Base-by-base conservation (phyloP, 2,329 filamentous ascomycete species). In the Fusarium sp. region DNA sequence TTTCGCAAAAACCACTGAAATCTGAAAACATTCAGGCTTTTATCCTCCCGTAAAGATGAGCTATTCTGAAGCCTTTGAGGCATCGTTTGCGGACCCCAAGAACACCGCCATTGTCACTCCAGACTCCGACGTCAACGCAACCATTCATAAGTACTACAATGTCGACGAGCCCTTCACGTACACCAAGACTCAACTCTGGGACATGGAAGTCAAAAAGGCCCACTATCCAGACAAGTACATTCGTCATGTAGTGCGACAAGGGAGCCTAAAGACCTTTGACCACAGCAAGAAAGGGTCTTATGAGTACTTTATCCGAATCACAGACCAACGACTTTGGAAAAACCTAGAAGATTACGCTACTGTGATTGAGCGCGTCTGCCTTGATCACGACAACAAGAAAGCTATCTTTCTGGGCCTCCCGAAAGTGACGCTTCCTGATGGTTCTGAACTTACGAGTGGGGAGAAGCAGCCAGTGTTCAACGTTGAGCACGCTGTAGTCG, bases 121-220 rank as follows among this genome's bases (percentile, higher is more conserved):
- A 2, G 43, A 39, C 13, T 34, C 52, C 3, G 42, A 56, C 7
- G 43, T 56, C 1, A 56, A 56, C 6, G 42, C 33, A 36, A 48
- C 46, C 10, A 56, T 56, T 15, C 26, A 46, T 2, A 48, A 10
- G 10, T 48, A 38, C 10, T 56, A 56, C 33, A 31, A 26, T 8
- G 33, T 56, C 6, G 42, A 48, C 11, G 13, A 56, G 22, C 33
- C 43, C 33, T 56, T 48, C 18, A 39, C 24, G 2, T 56, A 56
- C 5, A 56, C 52, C 7, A 56, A 48, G 10, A 33, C 43, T 14
- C 42, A 31, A 7, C 43, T 56, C 2, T 56, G 42, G 42, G 34
- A 56, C 28, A 56, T 48, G 43, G 33, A 48, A 48, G 42, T 56
- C n/a, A 56, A 40, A 14, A 56, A 56, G 34, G 52, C 52, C 3